Percentiles rank a stretch among this genome's conserved stretches.
phyloP scores from a whole-genome alignment of 1,139 yeast species.

The Suhomyces ambrosiae region DNA sequence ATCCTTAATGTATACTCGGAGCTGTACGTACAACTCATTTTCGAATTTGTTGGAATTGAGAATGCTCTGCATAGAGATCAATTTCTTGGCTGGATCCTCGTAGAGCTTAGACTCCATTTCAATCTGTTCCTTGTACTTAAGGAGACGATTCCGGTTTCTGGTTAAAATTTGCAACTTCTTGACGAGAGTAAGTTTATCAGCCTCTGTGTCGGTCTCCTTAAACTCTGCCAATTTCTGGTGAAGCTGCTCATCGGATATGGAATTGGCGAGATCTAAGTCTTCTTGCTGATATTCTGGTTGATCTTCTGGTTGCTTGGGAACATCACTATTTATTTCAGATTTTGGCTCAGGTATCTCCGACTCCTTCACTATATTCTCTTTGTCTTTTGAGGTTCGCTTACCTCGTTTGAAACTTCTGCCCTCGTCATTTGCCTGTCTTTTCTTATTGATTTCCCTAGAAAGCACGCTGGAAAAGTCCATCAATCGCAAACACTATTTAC shows the following conservation, averaged over 20 bases:
- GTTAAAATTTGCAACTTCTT: conserved; percentile 27
- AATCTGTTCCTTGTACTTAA: conserved; percentile 19
- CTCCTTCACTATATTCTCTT: conserved; percentile 16
- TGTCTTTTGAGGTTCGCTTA: background rate
- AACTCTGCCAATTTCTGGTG: conserved; percentile 25
- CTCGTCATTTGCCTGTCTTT: conserved; percentile 18
- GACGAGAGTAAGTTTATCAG: conserved; percentile 29
- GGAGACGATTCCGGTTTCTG: conserved; percentile 20
- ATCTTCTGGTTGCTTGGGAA: background rate
- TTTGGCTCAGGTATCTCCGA: background rate
- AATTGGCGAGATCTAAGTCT: conserved; percentile 16
- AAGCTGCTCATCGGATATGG: conserved; percentile 25
- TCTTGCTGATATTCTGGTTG: conserved; percentile 7
- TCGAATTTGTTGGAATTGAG: conserved; percentile 25
- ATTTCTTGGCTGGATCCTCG: conserved; percentile 15
- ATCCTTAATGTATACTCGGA: conserved; percentile 53
- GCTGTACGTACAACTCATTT: conserved; percentile 39
- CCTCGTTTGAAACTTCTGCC: background rate
- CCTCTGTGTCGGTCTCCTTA: conserved; percentile 19
- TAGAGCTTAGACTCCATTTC: conserved; percentile 27
- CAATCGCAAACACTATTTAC: too few relatives aligned
- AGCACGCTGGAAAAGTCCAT: conserved; percentile 40
- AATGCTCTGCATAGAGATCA: conserved; percentile 38
- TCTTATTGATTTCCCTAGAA: conserved; percentile 38
- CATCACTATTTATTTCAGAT: background rate